Evolutionary conservation across 371 early-diverging fungal species (phyloP), one percentile per base, ranked within the genome.

Genomic region (Mucor indicus): DNA sequence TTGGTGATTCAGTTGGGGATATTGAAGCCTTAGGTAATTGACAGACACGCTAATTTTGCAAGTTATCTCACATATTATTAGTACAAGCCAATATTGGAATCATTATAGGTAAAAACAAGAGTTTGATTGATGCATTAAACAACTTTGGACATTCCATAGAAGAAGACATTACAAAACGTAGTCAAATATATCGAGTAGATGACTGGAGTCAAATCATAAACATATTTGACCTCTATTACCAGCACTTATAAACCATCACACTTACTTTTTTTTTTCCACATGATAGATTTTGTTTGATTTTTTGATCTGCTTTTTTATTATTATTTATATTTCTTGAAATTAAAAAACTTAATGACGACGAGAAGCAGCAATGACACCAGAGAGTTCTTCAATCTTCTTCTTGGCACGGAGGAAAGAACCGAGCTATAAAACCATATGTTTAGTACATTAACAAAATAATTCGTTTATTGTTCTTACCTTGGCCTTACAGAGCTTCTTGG

Each of bases 311-410:
- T n/a, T n/a, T n/a, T n/a, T n/a, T n/a, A n/a, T n/a, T n/a, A n/a
- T n/a, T n/a, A n/a, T n/a, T n/a, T n/a, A n/a, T n/a, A n/a, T n/a
- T n/a, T n/a, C n/a, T n/a, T n/a, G n/a, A n/a, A n/a, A n/a, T n/a
- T n/a, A n/a, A n/a, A n/a, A n/a, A 21, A 37, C 39, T 57, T 62
- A 62, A 43, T 59, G 62, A 78, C 98, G 95, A 75, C 98, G 95
- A 63, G 93, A 87, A 70, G 95, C 93, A 62, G 95, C 93, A 59
- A 98, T 93, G 70, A 95, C 89, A 77, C 74, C 74, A 59, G 81
- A 75, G 68, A 98, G 87, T 81, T 98, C 98, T 65, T 98, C 99
- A 60, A 98, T 90, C 93, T 98, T 98, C 67, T 82, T 86, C 95
- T 98, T 98, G 77, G 96, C 94, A 69, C 98, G 97, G 67, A 82